Evolutionary conservation across 805 yeast species (phyloP), one percentile per base, ranked within the genome.

Genomic region (Cyberlindnera euphorbiiphila): DNA sequence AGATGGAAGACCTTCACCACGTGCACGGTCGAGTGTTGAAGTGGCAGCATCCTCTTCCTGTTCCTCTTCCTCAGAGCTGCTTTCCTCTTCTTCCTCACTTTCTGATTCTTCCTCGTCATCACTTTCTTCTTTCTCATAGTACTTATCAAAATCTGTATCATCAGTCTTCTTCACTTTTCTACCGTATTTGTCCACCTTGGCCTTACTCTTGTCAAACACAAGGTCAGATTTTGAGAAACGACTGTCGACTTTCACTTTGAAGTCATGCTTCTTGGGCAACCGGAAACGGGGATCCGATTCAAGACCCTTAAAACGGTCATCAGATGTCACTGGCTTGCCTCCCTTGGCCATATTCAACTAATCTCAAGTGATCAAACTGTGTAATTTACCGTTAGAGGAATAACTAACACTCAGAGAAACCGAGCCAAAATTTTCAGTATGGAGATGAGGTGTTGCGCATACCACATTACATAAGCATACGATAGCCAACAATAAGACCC

Each of bases 271-370:
- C 53, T 71, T 81, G 2, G 96, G 89, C 18, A 77, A 64, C 43
- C 76, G 81, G 65, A 91, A 93, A 46, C 96, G 71, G 4, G 98
- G 98, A 61, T 93, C 98, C 47, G 72, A 76, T 51, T 82, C 86
- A 6, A 91, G 82, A 8, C 78, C 68, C 8, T 83, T 64, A 60
- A 91, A 91, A 57, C 98, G 76, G 17, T 81, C 72, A 64, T 93
- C 98, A 4, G 61, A 53, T 3, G 80, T 72, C 6, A 71, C 34
- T 10, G 42, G 37, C 25, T 40, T 33, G 29, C 34, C 45, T 13
- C 40, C 37, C 13, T 32, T 35, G 7, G 44, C 41, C 49, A 45
- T 45, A 12, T 36, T 29, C 9, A 10, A 4, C 4, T 5, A 13
- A 10, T 21, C 14, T 31, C 9, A 31, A 16, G 14, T 7, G n/a